Base-by-base conservation (phyloP, 805 yeast species). In the Priceomyces castillae region DNA sequence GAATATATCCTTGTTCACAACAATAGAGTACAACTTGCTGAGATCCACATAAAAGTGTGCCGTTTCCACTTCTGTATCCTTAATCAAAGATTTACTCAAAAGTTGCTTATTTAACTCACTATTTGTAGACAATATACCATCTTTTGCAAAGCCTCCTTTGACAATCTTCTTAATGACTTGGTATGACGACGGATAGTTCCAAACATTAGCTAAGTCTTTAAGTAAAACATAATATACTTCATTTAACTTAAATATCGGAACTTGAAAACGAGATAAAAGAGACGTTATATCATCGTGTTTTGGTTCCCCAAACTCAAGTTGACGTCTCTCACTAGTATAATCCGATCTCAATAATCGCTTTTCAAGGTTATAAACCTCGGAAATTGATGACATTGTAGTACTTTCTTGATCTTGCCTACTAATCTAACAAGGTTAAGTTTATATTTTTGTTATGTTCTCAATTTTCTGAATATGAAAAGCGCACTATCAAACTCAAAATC, bases 161-260 rank as follows among this genome's bases (percentile, higher is more conserved):
- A 62, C 45, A 6, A 69, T 30, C 43, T 55, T 56, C n/a, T 46
- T 40, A 22, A 71, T 59, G 16, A 71, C 44, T 49, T 71, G 76
- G 46, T 71, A 70, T 3, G 74, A 64, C 6, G 75, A 69, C 1
- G 76, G 74, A 40, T 54, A 70, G 46, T 62, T 64, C 71, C 72
- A 70, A 7, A 61, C 41, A 20, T 23, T 33, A 6, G 71, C 62
- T 40, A 71, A 51, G 45, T 66, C 62, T 36, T 61, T 58, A 11
- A 65, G 35, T 30, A 71, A 50, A 2, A 66, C 66, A 37, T 54
- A 57, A 18, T 48, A 41, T 7, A 33, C 25, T n/a, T 44, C 42
- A 16, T 51, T 49, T 1, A 40, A 7, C 30, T 22, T 22, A 40
- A 61, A 61, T 3, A 53, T 18, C 0, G 65, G 62, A 4, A 55